These are phyloP conservation scores for Eimeria acervulina DNA, from an alignment of 169 alveolate genomes.

Conservation along the genomic window DNA sequence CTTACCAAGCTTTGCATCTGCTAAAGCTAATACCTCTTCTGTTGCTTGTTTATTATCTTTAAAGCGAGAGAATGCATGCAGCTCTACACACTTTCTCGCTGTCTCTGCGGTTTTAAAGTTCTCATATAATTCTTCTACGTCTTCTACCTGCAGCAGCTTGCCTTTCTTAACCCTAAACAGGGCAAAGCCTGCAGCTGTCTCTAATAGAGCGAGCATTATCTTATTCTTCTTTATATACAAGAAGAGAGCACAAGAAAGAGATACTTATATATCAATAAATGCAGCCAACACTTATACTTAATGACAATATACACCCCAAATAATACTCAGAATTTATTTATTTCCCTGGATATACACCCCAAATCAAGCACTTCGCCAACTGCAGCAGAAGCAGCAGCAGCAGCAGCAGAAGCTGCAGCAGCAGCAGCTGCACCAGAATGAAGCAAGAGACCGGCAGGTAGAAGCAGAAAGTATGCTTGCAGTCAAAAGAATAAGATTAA, in stretches of 20 bases:
- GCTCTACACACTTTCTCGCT: conserved; percentile 83
- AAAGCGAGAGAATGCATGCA: conserved; percentile 94
- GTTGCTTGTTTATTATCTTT: conserved; percentile 95
- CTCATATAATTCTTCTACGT: conserved; percentile 60
- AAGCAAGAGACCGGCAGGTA: too few relatives aligned
- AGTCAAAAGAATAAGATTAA: too few relatives aligned
- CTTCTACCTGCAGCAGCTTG: conserved; percentile 87
- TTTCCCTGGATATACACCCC: neutral
- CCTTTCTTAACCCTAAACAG: conserved; percentile 96
- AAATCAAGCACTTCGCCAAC: too few relatives aligned
- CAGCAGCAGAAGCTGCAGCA: too few relatives aligned
- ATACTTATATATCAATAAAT: neutral
- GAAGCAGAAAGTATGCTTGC: too few relatives aligned
- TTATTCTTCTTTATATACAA: neutral
- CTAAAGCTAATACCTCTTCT: conserved; percentile 91
- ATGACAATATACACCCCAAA: neutral
- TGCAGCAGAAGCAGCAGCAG: too few relatives aligned
- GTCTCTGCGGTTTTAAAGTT: conserved; percentile 36
- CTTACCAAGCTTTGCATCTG: conserved; percentile 89
- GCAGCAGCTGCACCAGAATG: neutral
- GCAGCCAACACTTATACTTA: neutral
- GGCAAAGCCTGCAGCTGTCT: conserved; percentile 99
- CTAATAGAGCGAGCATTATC: conserved; percentile 97
- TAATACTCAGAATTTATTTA: neutral
- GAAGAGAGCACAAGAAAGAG: neutral